These are phyloP conservation scores for Aspergillus texensis DNA, from an alignment of 2,329 filamentous ascomycete species.

Conservation along the genomic window DNA sequence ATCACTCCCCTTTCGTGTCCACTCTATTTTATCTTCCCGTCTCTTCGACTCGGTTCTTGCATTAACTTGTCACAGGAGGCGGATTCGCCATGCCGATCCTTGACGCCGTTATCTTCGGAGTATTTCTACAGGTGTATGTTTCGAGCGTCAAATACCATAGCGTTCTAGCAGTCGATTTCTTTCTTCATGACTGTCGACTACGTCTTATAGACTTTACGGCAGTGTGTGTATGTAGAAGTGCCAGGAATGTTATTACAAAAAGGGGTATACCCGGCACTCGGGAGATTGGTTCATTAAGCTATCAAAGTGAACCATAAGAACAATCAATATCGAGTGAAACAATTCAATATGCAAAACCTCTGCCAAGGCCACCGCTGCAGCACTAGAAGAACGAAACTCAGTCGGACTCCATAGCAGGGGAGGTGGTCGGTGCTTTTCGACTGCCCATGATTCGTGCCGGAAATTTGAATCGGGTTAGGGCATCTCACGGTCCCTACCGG, in stretches of 20 bases:
- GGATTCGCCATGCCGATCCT: background rate
- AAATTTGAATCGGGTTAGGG: background rate
- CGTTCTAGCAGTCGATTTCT: background rate
- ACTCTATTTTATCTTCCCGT: background rate
- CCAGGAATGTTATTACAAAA: background rate
- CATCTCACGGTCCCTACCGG: background rate
- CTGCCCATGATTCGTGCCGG: background rate
- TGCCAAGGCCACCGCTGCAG: constrained; percentile 2
- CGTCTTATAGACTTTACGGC: too few species aligned
- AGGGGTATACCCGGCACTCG: background rate
- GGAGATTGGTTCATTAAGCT: background rate
- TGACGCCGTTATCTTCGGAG: too few species aligned
- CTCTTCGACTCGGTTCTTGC: background rate
- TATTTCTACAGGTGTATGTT: background rate
- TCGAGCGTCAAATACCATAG: background rate
- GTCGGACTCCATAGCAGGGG: background rate
- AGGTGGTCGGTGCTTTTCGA: background rate
- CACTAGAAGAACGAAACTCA: background rate
- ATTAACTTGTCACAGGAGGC: background rate
- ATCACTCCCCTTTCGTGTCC: background rate
- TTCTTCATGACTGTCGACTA: background rate
- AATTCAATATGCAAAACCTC: background rate
- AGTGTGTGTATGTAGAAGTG: background rate
- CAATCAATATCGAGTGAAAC: constrained; percentile 2
- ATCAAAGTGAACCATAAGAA: background rate